Evolutionary conservation across 2,329 filamentous ascomycete genomes (phyloP).

Genomic region (Escovopsis sp.): DNA sequence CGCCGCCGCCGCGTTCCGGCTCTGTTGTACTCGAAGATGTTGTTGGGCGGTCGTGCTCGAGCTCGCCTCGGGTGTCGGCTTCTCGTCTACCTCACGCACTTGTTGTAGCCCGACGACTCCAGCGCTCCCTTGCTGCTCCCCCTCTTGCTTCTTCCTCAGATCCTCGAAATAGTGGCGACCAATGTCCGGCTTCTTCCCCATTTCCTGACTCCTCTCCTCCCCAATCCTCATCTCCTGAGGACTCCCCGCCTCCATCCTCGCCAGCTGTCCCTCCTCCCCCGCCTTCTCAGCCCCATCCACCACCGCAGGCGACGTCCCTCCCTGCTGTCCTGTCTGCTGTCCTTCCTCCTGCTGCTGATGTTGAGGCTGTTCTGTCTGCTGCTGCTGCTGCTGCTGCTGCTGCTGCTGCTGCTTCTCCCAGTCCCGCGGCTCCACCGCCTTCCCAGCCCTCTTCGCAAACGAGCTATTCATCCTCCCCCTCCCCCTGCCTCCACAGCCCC

Average conservation of each 20-base stretch:
- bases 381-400: conserved; percentile 5
- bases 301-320: neutral
- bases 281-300: neutral
- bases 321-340: neutral
- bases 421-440: conserved; percentile 39
- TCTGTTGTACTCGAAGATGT: too few relatives aligned
- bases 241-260: too few relatives aligned
- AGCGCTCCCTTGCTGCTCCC: conserved; percentile 1
- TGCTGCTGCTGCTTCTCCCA: conserved; percentile 11
- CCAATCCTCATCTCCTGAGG: too few relatives aligned
- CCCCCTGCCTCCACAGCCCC: conserved; percentile 1
- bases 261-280: too few relatives aligned
- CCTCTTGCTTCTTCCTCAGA: conserved; percentile 1
- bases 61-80: neutral
- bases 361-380: conserved; percentile 7
- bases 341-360: conserved; percentile 7
- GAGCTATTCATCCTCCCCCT: conserved; percentile 25
- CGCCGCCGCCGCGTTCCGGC: too few relatives aligned
- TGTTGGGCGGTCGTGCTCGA: neutral
- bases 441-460: conserved; percentile 43
- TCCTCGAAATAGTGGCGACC: conserved; percentile 2
- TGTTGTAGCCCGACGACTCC: too few relatives aligned
- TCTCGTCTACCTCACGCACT: neutral
- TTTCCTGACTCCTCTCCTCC: neutral
- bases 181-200: conserved; percentile 4